Evolutionary conservation across 495 filamentous ascomycete species (phyloP).

Genomic region (Aspergillus ostianus): DNA sequence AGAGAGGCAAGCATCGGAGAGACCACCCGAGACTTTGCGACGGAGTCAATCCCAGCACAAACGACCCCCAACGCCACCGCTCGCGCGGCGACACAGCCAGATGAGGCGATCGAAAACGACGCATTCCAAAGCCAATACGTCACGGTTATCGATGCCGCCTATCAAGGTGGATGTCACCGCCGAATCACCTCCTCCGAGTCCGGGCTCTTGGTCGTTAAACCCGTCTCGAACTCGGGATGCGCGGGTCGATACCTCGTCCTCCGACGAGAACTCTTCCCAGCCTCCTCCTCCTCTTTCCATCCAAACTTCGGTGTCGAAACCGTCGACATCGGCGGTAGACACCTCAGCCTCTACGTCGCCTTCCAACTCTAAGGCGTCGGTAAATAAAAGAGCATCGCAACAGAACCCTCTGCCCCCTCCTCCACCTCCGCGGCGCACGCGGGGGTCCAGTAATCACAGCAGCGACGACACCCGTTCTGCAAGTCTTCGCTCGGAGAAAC

Average conservation of each 20-base stretch:
- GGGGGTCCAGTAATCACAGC: conserved; percentile 54
- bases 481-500: conserved; percentile 22
- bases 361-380: conserved; percentile 16
- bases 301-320: conserved; percentile 9
- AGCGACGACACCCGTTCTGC: conserved; percentile 28
- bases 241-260: neutral
- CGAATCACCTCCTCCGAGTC: conserved; percentile 35
- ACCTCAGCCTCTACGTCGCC: conserved; percentile 2
- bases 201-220: conserved; percentile 24
- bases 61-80: conserved; percentile 50
- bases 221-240: conserved; percentile 20
- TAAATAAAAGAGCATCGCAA: conserved; percentile 22
- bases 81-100: conserved; percentile 49
- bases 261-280: conserved; percentile 8
- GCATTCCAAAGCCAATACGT: conserved; percentile 31
- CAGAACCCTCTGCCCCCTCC: conserved; percentile 48
- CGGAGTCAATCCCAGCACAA: conserved; percentile 42
- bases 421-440: conserved; percentile 58
- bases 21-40: conserved; percentile 27
- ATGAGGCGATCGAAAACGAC: conserved; percentile 42
- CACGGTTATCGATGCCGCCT: conserved; percentile 32
- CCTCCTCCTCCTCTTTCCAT: conserved; percentile 1
- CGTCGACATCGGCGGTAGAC: conserved; percentile 3
- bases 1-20: conserved; percentile 15
- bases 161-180: conserved; percentile 22